phyloP scores from a whole-genome alignment of 345 rosid species.

The Sisymbrium altissimum region DNA sequence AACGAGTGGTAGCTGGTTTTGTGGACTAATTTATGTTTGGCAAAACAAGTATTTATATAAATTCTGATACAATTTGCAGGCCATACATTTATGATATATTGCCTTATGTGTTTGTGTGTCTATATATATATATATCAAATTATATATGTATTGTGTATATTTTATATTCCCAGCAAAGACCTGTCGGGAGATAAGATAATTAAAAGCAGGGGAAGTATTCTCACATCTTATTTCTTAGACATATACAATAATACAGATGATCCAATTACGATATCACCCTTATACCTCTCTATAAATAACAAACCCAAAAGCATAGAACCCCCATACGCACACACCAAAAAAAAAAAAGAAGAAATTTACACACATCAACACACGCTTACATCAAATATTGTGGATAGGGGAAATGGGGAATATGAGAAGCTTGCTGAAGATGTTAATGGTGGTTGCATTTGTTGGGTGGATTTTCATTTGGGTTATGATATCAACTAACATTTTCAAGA shows the following conservation, averaged over 20 bases:
- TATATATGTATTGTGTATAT: background rate
- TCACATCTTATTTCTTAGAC: background rate
- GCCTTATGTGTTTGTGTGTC: background rate
- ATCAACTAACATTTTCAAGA: constrained; percentile 44
- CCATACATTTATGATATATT: background rate
- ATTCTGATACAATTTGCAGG: background rate
- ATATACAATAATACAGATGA: background rate
- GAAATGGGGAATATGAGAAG: constrained; percentile 17
- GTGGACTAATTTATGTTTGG: background rate
- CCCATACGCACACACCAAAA: no score
- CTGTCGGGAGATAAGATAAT: constrained; percentile 4
- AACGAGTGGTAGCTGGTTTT: no score
- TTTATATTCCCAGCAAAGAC: background rate
- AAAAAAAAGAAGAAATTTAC: background rate
- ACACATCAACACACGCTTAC: background rate
- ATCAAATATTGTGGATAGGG: background rate
- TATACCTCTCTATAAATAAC: constrained; percentile 7
- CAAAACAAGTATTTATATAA: background rate
- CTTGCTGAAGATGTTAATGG: constrained; percentile 30
- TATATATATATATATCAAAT: background rate
- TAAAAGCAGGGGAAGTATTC: background rate
- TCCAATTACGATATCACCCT: background rate
- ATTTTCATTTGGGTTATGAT: constrained; percentile 49
- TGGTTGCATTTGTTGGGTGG: constrained; percentile 49
- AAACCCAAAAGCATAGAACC: background rate